phyloP scores from a whole-genome alignment of 2,329 filamentous ascomycete genomes.

The Cladosporium oxysporum region DNA sequence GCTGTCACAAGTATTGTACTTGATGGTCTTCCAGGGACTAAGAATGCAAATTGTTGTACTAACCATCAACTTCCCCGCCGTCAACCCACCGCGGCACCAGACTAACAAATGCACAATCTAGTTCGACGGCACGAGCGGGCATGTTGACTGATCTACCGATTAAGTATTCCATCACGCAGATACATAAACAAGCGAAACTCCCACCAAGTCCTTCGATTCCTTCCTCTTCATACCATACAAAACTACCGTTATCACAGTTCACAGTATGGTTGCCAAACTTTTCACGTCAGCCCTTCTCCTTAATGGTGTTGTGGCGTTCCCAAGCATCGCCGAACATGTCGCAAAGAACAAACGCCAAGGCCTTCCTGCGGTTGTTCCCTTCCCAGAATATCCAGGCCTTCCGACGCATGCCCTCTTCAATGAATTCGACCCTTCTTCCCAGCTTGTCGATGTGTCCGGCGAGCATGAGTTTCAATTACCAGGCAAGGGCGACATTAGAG shows the following conservation, averaged over 20 bases:
- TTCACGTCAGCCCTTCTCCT: constrained; percentile 24
- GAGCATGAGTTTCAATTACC: constrained; percentile 33
- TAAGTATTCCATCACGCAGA: background rate
- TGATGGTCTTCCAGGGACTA: background rate
- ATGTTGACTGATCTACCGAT: background rate
- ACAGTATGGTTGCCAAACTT: background rate
- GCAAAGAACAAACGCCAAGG: background rate
- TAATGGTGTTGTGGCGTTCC: constrained; percentile 27
- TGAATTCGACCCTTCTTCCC: background rate
- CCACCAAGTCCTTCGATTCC: background rate
- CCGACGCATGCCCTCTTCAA: background rate
- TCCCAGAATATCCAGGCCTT: background rate
- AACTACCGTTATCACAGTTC: background rate
- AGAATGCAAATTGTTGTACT: background rate
- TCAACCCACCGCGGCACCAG: too few species aligned
- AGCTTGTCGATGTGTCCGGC: background rate
- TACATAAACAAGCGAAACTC: background rate
- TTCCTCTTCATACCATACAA: background rate
- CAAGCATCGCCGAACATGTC: constrained; percentile 25
- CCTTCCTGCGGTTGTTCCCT: background rate
- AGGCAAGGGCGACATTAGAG: constrained; percentile 31
- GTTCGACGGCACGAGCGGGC: background rate
- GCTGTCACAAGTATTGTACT: background rate
- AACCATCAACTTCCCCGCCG: background rate
- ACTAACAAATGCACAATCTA: background rate